phyloP scores from a whole-genome alignment of 805 yeast genomes.

The Candida boleticola region DNA sequence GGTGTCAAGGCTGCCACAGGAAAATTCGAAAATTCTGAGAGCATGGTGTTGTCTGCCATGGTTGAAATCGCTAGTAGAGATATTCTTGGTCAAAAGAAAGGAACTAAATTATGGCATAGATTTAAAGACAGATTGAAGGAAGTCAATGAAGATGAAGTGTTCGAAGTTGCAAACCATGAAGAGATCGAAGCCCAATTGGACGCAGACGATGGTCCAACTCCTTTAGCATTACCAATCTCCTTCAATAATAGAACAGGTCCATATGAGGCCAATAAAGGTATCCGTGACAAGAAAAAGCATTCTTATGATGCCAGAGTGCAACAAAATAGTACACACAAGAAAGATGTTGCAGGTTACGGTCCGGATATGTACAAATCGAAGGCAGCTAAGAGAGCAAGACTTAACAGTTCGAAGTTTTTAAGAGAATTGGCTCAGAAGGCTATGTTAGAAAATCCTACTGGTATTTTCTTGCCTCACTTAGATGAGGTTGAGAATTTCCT shows the following conservation, averaged over 20 bases:
- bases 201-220: slow-evolving; percentile 23
- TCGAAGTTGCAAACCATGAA: neutral
- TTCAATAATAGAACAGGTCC: slow-evolving; percentile 86
- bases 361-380: slow-evolving; percentile 56
- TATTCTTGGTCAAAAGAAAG: slow-evolving; percentile 49
- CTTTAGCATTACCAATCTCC: slow-evolving; percentile 47
- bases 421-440: slow-evolving; percentile 54
- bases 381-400: slow-evolving; percentile 47
- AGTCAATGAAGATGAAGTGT: slow-evolving; percentile 11
- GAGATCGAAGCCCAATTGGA: slow-evolving; percentile 8
- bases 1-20: slow-evolving; percentile 49
- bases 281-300: slow-evolving; percentile 76
- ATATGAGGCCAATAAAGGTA: slow-evolving; percentile 72
- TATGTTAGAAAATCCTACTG: slow-evolving; percentile 31
- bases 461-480: slow-evolving; percentile 50
- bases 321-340: slow-evolving; percentile 58
- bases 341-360: slow-evolving; percentile 79
- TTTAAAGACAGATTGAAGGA: slow-evolving; percentile 9
- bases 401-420: slow-evolving; percentile 54
- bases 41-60: slow-evolving; percentile 55
- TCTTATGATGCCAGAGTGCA: slow-evolving; percentile 82
- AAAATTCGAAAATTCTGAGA: slow-evolving; percentile 31
- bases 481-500: slow-evolving; percentile 59
- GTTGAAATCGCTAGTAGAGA: slow-evolving; percentile 74
- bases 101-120: slow-evolving; percentile 47